phyloP scores from a whole-genome alignment of 345 rosid genomes.

The Ceriops tagal region DNA sequence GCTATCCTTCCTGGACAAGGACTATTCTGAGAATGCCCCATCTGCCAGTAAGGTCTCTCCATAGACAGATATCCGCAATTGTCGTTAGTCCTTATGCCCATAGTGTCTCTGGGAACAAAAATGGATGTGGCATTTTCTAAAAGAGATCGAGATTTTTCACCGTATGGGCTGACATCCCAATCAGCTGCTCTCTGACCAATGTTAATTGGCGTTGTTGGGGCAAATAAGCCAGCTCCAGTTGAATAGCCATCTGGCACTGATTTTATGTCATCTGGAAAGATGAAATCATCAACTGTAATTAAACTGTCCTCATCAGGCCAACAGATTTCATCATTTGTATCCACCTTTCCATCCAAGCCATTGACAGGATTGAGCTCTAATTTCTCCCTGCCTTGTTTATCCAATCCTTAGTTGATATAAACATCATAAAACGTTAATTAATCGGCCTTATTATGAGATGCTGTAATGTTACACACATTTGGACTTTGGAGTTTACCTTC shows the following conservation, averaged over 20 bases:
- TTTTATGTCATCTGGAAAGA: constrained; percentile 15
- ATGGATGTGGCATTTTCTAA: background rate
- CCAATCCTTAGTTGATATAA: background rate
- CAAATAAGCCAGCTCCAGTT: constrained; percentile 3
- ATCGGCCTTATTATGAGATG: background rate
- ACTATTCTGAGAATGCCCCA: constrained; percentile 13
- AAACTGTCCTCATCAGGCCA: constrained; percentile 41
- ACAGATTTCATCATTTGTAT: constrained; percentile 24
- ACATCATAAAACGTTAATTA: background rate
- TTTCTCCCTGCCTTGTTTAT: constrained; percentile 1
- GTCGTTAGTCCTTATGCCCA: constrained; percentile 3
- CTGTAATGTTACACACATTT: too few relatives aligned
- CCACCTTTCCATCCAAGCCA: constrained; percentile 11
- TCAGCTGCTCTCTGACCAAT: background rate
- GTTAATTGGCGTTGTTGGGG: constrained; percentile 11
- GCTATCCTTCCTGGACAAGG: constrained; percentile 14
- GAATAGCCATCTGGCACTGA: constrained; percentile 6
- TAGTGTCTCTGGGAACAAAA: constrained; percentile 7
- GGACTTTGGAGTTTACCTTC: background rate
- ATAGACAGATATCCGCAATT: background rate
- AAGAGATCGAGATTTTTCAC: background rate
- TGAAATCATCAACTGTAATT: constrained; percentile 28
- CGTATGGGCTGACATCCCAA: background rate
- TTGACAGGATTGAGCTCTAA: constrained; percentile 7
- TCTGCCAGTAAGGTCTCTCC: constrained; percentile 5